Base-by-base conservation (phyloP, 257 asterid genomes). In the Solanum clarkiae region DNA sequence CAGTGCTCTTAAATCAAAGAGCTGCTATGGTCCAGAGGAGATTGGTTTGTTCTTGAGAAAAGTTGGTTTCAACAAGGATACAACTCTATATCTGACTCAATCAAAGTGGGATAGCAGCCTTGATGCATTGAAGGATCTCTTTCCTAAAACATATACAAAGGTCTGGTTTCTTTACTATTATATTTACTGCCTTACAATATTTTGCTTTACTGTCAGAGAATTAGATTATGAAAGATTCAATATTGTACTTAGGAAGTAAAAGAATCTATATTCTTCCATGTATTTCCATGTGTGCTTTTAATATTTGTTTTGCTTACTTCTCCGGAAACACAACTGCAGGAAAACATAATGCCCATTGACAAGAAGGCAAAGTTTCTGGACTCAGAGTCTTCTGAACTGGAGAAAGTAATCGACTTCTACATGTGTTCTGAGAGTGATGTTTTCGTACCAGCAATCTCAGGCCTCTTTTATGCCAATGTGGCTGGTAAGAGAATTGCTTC, bases 261-360 rank as follows among this genome's bases (percentile, higher is more conserved):
- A 47, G 60, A 74, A 74, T n/a, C 18, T 44, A 3, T 45, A n/a
- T 72, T 57, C 40, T 16, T 74, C 81, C 4, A 12, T 45, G 20
- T 72, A n/a, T 44, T 24, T 71, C 56, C 54, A 44, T 44, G 56
- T 44, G 80, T 22, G 56, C 62, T 29, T 75, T 47, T 47, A 75
- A 2, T 2, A 15, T 24, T 8, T 49, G 15, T 14, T 5, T 51
- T 75, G 24, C 62, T 51, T 75, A 75, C 62, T 49, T 12, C n/a
- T n/a, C 15, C 3, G 24, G 15, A 74, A 75, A 8, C 16, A 15
- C 20, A 51, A 75, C 82, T 75, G 62, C 66, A 86, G 84, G 87
- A 81, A 40, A 42, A 16, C n/a, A 88, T 91, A 40, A 88, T 92
- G 86, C 91, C 91, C 2, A 86, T 86, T 10, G 87, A 91, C 42